These are phyloP conservation scores for Neurospora sp. DNA, from an alignment of 495 filamentous ascomycete genomes.

Conservation along the genomic window DNA sequence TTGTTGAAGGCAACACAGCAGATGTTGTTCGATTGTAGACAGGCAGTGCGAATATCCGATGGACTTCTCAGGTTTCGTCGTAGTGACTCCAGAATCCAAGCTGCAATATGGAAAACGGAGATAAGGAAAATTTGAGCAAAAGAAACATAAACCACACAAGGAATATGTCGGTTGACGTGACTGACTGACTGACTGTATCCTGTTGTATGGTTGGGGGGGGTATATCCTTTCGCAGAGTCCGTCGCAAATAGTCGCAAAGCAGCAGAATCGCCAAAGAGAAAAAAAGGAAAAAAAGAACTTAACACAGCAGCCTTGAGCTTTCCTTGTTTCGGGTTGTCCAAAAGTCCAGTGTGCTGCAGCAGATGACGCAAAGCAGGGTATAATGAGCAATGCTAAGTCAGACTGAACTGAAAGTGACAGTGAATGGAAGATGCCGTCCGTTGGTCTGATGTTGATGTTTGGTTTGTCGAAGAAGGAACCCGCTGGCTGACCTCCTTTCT, in stretches of 20 bases:
- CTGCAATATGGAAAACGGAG: neutral
- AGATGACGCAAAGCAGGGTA: conserved; percentile 14
- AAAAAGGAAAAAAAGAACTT: neutral
- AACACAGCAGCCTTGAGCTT: neutral
- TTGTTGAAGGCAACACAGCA: neutral
- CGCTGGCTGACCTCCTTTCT: neutral
- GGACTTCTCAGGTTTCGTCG: neutral
- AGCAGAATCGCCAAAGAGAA: neutral
- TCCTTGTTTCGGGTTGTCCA: neutral
- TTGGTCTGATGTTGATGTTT: neutral
- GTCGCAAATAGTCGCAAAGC: neutral
- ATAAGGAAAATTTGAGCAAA: neutral
- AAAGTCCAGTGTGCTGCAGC: neutral
- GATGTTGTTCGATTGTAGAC: neutral
- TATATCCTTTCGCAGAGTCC: neutral
- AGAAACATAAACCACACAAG: neutral
- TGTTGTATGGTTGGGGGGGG: neutral
- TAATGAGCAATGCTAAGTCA: conserved; percentile 9
- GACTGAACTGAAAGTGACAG: neutral
- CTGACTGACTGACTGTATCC: neutral
- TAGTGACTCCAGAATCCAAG: neutral
- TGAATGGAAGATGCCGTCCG: neutral
- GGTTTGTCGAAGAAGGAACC: neutral
- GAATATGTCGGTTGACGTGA: neutral
- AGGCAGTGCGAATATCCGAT: neutral